Conservation (phyloP, 164 flowering plant genomes). For the Nymphaea colorata region DNA sequence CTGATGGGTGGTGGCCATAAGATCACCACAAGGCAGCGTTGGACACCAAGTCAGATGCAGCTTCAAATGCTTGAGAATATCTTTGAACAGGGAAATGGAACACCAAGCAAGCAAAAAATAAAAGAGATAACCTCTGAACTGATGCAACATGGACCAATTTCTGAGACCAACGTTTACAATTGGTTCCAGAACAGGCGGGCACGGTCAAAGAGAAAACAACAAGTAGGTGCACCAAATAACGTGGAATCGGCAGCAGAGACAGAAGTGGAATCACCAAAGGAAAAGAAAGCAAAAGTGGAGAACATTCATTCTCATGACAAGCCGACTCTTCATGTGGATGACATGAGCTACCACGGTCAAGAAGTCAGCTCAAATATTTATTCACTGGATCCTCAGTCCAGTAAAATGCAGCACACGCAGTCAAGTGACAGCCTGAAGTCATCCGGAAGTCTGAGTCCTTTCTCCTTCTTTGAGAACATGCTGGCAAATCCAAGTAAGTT, state of each 20-base stretch:
- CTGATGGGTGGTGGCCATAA: conserved; percentile 65
- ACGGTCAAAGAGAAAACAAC: conserved; percentile 72
- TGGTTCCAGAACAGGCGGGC: conserved; percentile 97
- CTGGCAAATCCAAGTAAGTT: conserved; percentile 33
- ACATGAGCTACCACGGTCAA: conserved; percentile 48
- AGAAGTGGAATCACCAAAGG: conserved; percentile 57
- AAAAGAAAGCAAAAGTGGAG: conserved; percentile 51
- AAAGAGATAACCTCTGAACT: conserved; percentile 56
- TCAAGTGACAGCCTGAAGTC: conserved; percentile 28
- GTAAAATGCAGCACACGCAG: conserved; percentile 25
- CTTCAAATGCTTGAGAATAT: conserved; percentile 88
- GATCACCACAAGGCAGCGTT: conserved; percentile 80
- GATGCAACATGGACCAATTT: conserved; percentile 76
- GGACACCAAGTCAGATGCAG: conserved; percentile 94
- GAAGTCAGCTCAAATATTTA: conserved; percentile 46
- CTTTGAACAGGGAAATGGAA: conserved; percentile 82
- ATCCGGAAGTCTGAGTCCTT: conserved; percentile 24
- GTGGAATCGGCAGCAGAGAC: conserved; percentile 59
- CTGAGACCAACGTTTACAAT: conserved; percentile 85
- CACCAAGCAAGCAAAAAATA: conserved; percentile 90
- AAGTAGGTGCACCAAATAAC: conserved; percentile 16
- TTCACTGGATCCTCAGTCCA: conserved; percentile 26
- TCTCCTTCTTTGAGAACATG: conserved; percentile 39
- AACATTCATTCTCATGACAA: conserved; percentile 22
- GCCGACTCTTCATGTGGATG: conserved; percentile 26